Evolutionary conservation across 2,329 filamentous ascomycete genomes (phyloP).

Genomic region (Nigrospora osmanthi): DNA sequence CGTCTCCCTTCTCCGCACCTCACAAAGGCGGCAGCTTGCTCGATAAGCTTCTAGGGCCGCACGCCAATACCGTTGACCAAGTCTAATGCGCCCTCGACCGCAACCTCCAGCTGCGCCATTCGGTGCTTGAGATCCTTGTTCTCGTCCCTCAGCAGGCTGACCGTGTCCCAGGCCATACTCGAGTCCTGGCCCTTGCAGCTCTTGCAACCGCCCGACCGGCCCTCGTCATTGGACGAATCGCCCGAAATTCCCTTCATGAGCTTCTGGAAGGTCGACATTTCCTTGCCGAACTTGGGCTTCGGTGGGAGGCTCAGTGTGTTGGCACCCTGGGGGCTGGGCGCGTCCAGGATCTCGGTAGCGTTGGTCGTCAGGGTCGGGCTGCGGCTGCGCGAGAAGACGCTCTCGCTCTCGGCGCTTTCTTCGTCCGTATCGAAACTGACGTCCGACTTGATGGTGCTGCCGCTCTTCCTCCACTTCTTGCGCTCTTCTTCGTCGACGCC

Average conservation of each 20-base stretch:
- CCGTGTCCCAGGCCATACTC: conserved; percentile 58
- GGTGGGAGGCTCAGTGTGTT: conserved; percentile 8
- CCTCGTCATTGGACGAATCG: conserved; percentile 19
- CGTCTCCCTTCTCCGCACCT: no score
- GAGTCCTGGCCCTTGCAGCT: conserved; percentile 53
- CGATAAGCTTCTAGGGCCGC: conserved; percentile 9
- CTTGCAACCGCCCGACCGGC: conserved; percentile 28
- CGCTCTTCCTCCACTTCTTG: conserved; percentile 33
- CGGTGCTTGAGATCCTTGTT: conserved; percentile 53
- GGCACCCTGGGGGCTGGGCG: conserved; percentile 1
- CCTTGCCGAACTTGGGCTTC: conserved; percentile 21
- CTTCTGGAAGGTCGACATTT: conserved; percentile 39
- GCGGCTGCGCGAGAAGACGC: conserved; percentile 53
- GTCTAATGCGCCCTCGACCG: conserved; percentile 54
- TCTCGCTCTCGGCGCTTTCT: conserved; percentile 39
- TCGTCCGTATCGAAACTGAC: conserved; percentile 45
- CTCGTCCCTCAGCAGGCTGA: conserved; percentile 52
- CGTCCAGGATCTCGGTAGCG: conserved; percentile 13
- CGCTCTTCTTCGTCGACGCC: conserved; percentile 41
- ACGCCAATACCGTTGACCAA: conserved; percentile 48
- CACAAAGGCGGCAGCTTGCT: no score
- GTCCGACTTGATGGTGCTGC: conserved; percentile 31
- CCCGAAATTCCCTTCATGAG: conserved; percentile 37
- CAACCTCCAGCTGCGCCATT: conserved; percentile 50
- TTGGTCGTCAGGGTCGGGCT: conserved; percentile 44